phyloP scores from a whole-genome alignment of 352 stramenopile genomes.

The Pelagophyceae sp. region DNA sequence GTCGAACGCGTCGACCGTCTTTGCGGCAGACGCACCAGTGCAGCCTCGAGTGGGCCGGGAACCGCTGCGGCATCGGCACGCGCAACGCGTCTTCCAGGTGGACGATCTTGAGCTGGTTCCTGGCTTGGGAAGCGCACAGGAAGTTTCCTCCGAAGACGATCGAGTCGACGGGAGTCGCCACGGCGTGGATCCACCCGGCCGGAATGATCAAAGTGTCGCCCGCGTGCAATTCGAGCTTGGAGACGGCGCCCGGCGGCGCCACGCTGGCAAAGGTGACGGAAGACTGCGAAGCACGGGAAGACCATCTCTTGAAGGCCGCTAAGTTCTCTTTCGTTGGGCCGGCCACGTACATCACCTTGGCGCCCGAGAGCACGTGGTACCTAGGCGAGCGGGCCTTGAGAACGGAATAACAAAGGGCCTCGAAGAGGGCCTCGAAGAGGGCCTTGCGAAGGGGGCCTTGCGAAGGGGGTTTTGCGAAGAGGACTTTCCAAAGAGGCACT shows the following conservation, averaged over 20 bases:
- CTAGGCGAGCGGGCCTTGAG: neutral
- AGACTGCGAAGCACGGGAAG: conserved; percentile 32
- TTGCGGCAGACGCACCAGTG: neutral
- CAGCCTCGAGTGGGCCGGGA: neutral
- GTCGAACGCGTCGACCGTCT: neutral
- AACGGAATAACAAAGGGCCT: neutral
- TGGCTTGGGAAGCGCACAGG: conserved; percentile 31
- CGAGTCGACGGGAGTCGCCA: conserved; percentile 57
- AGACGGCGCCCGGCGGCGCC: conserved; percentile 10
- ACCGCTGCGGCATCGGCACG: neutral
- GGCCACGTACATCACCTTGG: conserved; percentile 55
- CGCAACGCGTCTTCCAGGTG: neutral
- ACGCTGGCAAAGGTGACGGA: conserved; percentile 23
- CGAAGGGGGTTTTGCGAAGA: no score
- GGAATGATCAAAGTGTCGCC: conserved; percentile 60
- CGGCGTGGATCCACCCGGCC: conserved; percentile 64
- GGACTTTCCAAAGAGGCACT: no score
- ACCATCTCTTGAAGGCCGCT: conserved; percentile 54
- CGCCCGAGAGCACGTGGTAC: conserved; percentile 56
- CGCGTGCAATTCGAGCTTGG: conserved; percentile 37
- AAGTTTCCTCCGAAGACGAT: conserved; percentile 68
- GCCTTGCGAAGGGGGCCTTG: no score
- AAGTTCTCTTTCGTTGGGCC: conserved; percentile 47
- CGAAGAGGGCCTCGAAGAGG: neutral
- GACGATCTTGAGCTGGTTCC: neutral